A percentile compares a stretch with the other conserved stretches of the same genome.
These are phyloP conservation scores for Incumbomyces lentus DNA, from an alignment of 2,329 filamentous ascomycete genomes.

Conservation along the genomic window DNA sequence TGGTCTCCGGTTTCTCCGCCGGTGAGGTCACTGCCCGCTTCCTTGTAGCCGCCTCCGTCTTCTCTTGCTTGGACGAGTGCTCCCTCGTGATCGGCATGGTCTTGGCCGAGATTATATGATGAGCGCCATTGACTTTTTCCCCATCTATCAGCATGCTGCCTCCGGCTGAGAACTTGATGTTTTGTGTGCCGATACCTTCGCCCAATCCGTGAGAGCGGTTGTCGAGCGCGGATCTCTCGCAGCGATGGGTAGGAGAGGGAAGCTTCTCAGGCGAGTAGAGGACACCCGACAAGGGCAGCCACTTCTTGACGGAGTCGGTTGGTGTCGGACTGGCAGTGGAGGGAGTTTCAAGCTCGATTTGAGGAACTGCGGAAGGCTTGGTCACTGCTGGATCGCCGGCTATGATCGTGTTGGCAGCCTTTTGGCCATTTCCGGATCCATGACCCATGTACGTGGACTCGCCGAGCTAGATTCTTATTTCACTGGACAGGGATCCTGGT, in stretches of 20 bases:
- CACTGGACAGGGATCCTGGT: neutral
- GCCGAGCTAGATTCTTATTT: too few relatives aligned
- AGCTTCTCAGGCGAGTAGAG: too few relatives aligned
- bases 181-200: slow-evolving; percentile 41
- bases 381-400: neutral
- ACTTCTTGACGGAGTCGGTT: slow-evolving; percentile 1
- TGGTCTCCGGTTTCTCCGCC: slow-evolving; percentile 31
- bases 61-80: slow-evolving; percentile 19
- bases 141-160: slow-evolving; percentile 50
- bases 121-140: slow-evolving; percentile 34
- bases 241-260: slow-evolving; percentile 19
- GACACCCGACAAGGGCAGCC: neutral
- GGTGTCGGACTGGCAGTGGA: slow-evolving; percentile 1
- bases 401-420: neutral
- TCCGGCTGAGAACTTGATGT: slow-evolving; percentile 49
- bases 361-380: slow-evolving; percentile 1
- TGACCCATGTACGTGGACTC: neutral
- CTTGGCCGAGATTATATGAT: slow-evolving; percentile 4
- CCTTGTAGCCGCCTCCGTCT: slow-evolving; percentile 6
- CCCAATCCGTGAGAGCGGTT: slow-evolving; percentile 38
- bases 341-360: slow-evolving; percentile 6
- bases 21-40: slow-evolving; percentile 26
- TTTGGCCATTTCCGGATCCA: neutral
- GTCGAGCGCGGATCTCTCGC: slow-evolving; percentile 42
- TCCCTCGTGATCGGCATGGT: slow-evolving; percentile 12